phyloP scores from a whole-genome alignment of 805 yeast genomes.

The Teunomyces aglyptinius region DNA sequence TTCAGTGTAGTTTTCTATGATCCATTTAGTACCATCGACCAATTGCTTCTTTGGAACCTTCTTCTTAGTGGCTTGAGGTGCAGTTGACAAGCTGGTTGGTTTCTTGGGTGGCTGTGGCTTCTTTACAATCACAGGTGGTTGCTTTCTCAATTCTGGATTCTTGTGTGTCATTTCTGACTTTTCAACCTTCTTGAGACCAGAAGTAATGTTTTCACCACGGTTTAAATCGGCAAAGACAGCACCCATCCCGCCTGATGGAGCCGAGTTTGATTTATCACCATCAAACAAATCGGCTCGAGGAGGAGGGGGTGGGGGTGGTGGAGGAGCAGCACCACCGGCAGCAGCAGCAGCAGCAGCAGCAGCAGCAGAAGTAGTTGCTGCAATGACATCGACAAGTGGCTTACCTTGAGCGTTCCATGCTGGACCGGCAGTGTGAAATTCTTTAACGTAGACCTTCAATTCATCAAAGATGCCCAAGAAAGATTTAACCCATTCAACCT shows the following conservation, averaged over 20 bases:
- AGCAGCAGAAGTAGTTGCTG: constrained; percentile 10
- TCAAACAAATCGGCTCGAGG: constrained; percentile 75
- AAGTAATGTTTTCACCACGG: constrained; percentile 80
- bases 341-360: constrained; percentile 19
- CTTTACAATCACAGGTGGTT: constrained; percentile 45
- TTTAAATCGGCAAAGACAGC: constrained; percentile 93
- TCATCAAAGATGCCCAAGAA: constrained; percentile 65
- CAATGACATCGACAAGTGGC: constrained; percentile 51
- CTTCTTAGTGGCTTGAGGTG: constrained; percentile 25
- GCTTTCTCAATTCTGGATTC: constrained; percentile 74
- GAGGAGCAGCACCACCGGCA: constrained; percentile 26
- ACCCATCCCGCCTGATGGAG: constrained; percentile 54
- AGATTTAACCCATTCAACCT: constrained; percentile 77
- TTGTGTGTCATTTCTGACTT: constrained; percentile 92
- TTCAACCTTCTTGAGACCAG: constrained; percentile 87
- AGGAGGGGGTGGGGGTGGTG: constrained; percentile 88
- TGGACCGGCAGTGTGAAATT: constrained; percentile 81
- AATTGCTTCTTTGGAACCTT: constrained; percentile 60
- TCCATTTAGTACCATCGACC: constrained; percentile 81
- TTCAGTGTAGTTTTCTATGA: constrained; percentile 73
- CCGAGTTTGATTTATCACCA: constrained; percentile 3
- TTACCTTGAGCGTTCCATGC: constrained; percentile 67
- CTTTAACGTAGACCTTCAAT: constrained; percentile 70
- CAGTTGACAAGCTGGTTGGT: constrained; percentile 60
- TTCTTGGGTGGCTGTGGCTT: constrained; percentile 83